Percentiles rank a stretch among this genome's conserved stretches.
These are phyloP conservation scores for Termitomyces sp. DNA, from an alignment of 768 basidiomycete genomes.

Conservation along the genomic window DNA sequence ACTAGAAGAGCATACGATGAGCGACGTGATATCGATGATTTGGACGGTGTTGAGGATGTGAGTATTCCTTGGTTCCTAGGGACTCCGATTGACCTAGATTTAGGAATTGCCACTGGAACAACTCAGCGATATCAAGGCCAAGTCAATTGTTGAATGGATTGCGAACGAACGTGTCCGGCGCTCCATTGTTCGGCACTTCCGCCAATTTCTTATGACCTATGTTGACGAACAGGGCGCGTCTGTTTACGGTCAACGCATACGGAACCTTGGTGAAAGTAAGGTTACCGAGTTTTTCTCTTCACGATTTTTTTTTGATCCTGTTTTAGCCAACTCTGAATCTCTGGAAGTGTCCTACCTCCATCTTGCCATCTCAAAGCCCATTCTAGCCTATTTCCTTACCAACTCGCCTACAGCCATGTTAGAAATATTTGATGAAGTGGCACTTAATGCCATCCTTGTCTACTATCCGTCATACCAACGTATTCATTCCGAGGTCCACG, in stretches of 20 bases:
- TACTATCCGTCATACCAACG: conserved; percentile 96
- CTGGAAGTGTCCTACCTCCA: conserved; percentile 98
- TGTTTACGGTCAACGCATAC: conserved; percentile 93
- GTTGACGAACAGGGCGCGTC: conserved; percentile 89
- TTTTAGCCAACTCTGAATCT: conserved; percentile 90
- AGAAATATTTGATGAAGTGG: conserved; percentile 92
- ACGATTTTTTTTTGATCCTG: conserved; percentile 8
- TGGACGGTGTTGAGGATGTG: conserved; percentile 87
- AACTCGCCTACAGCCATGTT: conserved; percentile 95
- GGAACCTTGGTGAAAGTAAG: conserved; percentile 90
- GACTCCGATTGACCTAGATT: conserved; percentile 12
- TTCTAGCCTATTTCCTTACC: conserved; percentile 95
- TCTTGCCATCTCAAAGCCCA: conserved; percentile 87
- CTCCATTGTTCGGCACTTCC: conserved; percentile 90
- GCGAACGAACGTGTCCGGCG: conserved; percentile 87
- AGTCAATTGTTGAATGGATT: conserved; percentile 98
- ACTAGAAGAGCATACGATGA: conserved; percentile 94
- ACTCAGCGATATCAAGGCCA: conserved; percentile 95
- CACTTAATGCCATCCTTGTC: conserved; percentile 89
- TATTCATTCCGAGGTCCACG: conserved; percentile 97
- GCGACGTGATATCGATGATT: conserved; percentile 83
- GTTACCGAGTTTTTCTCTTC: conserved; percentile 19
- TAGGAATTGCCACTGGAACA: conserved; percentile 95
- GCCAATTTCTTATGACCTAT: conserved; percentile 93
- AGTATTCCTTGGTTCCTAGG: conserved; percentile 25